Evolutionary conservation across 2,329 filamentous ascomycete genomes (phyloP).

Genomic region (Ophiosphaerella herpotricha): DNA sequence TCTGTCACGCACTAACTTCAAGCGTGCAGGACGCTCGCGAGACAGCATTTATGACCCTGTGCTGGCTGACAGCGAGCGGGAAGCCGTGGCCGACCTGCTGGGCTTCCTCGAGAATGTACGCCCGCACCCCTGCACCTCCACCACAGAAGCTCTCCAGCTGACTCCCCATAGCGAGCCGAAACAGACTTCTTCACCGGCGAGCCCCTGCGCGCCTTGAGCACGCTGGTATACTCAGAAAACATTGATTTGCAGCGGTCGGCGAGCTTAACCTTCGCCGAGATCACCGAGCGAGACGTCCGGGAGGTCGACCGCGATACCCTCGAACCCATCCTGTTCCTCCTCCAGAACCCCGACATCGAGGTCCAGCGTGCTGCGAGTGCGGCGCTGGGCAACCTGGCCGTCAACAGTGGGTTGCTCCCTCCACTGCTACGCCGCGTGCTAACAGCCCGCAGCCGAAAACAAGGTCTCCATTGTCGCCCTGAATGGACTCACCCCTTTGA

Average conservation of each 20-base stretch:
- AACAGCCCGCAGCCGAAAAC: slow-evolving; percentile 78
- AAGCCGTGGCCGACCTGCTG: slow-evolving; percentile 92
- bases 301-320: slow-evolving; percentile 95
- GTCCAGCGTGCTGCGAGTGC: slow-evolving; percentile 96
- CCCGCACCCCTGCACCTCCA: slow-evolving; percentile 29
- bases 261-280: slow-evolving; percentile 97
- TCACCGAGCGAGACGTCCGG: slow-evolving; percentile 97
- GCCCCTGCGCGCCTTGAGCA: slow-evolving; percentile 89
- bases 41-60: slow-evolving; percentile 61
- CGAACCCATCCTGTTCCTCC: slow-evolving; percentile 91
- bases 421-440: slow-evolving; percentile 39
- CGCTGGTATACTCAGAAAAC: slow-evolving; percentile 97
- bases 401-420: slow-evolving; percentile 72
- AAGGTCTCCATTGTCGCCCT: slow-evolving; percentile 95
- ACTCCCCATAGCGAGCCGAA: slow-evolving; percentile 73
- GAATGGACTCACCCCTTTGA: slow-evolving; percentile 86
- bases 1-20: slow-evolving; percentile 22
- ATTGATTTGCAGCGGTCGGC: slow-evolving; percentile 97
- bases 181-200: slow-evolving; percentile 99
- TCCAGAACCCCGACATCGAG: slow-evolving; percentile 94
- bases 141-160: slow-evolving; percentile 33
- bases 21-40: slow-evolving; percentile 48
- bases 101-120: slow-evolving; percentile 94
- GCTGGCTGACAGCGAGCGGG: slow-evolving; percentile 92
- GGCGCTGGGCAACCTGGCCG: slow-evolving; percentile 91